These are phyloP conservation scores for Venturia effusa DNA, from an alignment of 2,329 filamentous ascomycete genomes.

Conservation along the genomic window DNA sequence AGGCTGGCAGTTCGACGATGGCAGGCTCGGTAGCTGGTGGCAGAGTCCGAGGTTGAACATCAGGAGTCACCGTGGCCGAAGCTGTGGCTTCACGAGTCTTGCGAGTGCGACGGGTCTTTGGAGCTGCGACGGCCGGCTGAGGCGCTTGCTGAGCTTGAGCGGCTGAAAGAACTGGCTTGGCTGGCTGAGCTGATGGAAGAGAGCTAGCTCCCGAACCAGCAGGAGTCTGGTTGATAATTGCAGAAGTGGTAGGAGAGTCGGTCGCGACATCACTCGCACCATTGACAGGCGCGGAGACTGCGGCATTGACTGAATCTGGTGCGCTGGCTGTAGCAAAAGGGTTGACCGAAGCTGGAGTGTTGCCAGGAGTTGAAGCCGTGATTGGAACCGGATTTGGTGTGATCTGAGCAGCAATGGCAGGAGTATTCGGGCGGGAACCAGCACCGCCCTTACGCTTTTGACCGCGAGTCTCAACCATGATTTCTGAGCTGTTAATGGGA, in stretches of 20 bases:
- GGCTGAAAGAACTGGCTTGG: background rate
- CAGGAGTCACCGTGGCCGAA: background rate
- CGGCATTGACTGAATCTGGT: background rate
- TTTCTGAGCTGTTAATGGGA: background rate
- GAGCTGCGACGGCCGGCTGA: background rate
- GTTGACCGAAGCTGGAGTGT: background rate
- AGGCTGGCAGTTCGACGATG: background rate
- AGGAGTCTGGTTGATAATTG: background rate
- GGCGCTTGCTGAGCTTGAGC: background rate
- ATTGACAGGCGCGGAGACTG: background rate
- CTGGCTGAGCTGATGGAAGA: background rate
- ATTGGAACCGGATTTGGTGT: background rate
- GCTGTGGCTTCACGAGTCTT: conserved; percentile 6
- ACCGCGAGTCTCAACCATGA: conserved; percentile 5
- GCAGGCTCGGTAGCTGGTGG: background rate
- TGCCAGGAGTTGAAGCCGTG: background rate
- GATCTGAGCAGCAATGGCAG: background rate
- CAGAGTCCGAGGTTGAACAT: background rate
- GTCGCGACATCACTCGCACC: background rate
- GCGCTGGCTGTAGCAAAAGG: background rate
- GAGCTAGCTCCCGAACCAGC: background rate
- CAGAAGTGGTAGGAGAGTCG: background rate
- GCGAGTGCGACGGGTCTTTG: background rate
- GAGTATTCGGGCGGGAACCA: background rate
- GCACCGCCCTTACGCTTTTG: conserved; percentile 2